These are phyloP conservation scores for Phlyctochytrium arcticum DNA, from an alignment of 192 early-diverging fungal genomes.

Conservation along the genomic window DNA sequence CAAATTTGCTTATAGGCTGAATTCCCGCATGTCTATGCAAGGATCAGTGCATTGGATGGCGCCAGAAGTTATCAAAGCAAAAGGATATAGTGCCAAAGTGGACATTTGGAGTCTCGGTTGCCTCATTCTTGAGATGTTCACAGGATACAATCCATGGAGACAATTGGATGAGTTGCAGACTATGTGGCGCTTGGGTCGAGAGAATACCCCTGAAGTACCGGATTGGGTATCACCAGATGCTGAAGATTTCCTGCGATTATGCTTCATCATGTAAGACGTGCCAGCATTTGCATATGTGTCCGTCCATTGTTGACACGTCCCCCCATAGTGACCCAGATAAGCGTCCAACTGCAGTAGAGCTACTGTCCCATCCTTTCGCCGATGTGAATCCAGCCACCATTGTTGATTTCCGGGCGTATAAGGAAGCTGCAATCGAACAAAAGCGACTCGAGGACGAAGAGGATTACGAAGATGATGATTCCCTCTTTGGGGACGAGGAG, in stretches of 20 bases:
- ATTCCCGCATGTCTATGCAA: slow-evolving; percentile 70
- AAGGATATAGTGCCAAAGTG: slow-evolving; percentile 86
- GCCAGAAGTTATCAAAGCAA: slow-evolving; percentile 95
- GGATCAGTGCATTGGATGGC: slow-evolving; percentile 99
- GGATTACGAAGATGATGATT: background rate
- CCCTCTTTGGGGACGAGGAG: background rate
- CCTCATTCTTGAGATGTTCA: slow-evolving; percentile 98
- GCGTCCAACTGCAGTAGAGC: slow-evolving; percentile 71
- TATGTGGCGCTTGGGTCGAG: slow-evolving; percentile 70
- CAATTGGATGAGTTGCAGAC: slow-evolving; percentile 54
- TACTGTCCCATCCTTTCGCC: slow-evolving; percentile 70
- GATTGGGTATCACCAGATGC: slow-evolving; percentile 65
- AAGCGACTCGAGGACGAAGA: slow-evolving; percentile 25
- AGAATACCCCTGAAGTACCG: slow-evolving; percentile 77
- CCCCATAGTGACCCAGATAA: slow-evolving; percentile 66
- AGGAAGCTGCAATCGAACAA: slow-evolving; percentile 30
- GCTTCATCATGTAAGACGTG: slow-evolving; percentile 70
- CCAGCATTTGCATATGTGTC: background rate
- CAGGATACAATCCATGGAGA: slow-evolving; percentile 82
- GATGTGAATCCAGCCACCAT: slow-evolving; percentile 17
- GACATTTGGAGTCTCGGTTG: slow-evolving; percentile 96
- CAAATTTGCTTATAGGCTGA: slow-evolving; percentile 41
- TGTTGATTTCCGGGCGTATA: slow-evolving; percentile 26
- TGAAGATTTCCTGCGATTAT: slow-evolving; percentile 67
- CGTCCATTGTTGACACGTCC: too few relatives aligned